Conservation (phyloP, 2,329 filamentous ascomycete species). For the Ploettnerulaceae sp. region DNA sequence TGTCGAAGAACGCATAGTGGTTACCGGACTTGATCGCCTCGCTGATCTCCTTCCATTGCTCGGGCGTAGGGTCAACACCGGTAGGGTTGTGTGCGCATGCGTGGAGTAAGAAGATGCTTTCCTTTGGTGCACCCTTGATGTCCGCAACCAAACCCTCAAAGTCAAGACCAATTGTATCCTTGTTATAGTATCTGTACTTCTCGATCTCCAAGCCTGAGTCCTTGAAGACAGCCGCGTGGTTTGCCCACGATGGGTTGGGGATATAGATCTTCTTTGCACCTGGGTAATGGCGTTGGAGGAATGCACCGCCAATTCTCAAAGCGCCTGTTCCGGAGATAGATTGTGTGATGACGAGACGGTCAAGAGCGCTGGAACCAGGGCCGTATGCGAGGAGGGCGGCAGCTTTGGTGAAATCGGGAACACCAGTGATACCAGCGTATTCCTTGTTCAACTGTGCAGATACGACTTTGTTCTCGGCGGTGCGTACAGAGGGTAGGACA, state of each 20-base stretch:
- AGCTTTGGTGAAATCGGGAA: slow-evolving; percentile 88
- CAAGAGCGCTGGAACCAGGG: slow-evolving; percentile 68
- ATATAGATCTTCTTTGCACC: slow-evolving; percentile 95
- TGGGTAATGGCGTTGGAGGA: slow-evolving; percentile 87
- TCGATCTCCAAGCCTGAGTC: slow-evolving; percentile 87
- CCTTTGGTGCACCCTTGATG: slow-evolving; percentile 80
- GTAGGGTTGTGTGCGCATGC: slow-evolving; percentile 98
- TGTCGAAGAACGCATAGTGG: slow-evolving; percentile 97
- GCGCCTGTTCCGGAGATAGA: slow-evolving; percentile 97
- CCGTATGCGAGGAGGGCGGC: slow-evolving; percentile 91
- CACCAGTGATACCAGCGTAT: slow-evolving; percentile 95
- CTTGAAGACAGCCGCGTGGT: slow-evolving; percentile 94
- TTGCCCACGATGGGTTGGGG: slow-evolving; percentile 93
- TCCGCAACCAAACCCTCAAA: slow-evolving; percentile 90
- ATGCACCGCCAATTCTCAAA: slow-evolving; percentile 88
- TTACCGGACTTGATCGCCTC: slow-evolving; percentile 76
- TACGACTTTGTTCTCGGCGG: slow-evolving; percentile 84
- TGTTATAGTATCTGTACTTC: slow-evolving; percentile 99
- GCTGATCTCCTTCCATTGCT: slow-evolving; percentile 92
- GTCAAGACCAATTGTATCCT: slow-evolving; percentile 96
- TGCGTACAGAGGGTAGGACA: slow-evolving; percentile 87
- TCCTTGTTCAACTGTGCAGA: slow-evolving; percentile 83
- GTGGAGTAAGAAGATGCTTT: slow-evolving; percentile 89
- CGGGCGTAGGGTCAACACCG: slow-evolving; percentile 84
- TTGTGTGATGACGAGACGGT: slow-evolving; percentile 86